These are phyloP conservation scores for Avena sativa DNA, from an alignment of 176 grass and related monocot genomes.

Conservation along the genomic window DNA sequence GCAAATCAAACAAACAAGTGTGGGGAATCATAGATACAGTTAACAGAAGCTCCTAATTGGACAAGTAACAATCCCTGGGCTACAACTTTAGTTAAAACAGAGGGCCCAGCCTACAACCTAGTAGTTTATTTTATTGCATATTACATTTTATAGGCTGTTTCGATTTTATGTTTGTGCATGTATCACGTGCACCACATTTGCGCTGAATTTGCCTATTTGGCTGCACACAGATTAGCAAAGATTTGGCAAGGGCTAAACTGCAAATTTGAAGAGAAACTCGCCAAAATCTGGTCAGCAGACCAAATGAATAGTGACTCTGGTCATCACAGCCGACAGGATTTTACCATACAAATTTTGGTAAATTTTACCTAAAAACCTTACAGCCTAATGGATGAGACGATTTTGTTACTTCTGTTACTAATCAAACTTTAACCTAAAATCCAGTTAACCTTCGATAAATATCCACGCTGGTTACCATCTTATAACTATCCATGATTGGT, in stretches of 20 bases:
- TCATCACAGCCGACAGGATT: background rate
- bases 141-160: background rate
- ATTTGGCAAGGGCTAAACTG: conserved; percentile 1
- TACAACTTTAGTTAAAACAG: conserved; percentile 18
- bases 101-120: background rate
- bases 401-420: conserved; percentile 4
- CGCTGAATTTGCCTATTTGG: background rate
- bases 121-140: background rate
- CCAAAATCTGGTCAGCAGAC: background rate
- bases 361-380: conserved; percentile 16
- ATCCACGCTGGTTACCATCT: background rate
- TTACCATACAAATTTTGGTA: background rate
- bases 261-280: conserved; percentile 15
- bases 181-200: background rate
- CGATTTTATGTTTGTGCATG: background rate
- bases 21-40: background rate
- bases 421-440: conserved; percentile 5
- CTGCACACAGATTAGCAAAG: conserved; percentile 3
- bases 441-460: conserved; percentile 7
- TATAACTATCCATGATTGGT: conserved; percentile 27
- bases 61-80: conserved; percentile 15
- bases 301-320: conserved; percentile 12
- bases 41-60: conserved; percentile 1
- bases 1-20: background rate
- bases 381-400: background rate